phyloP scores from a whole-genome alignment of 2,329 filamentous ascomycete genomes.

The Beauveria medogensis region DNA sequence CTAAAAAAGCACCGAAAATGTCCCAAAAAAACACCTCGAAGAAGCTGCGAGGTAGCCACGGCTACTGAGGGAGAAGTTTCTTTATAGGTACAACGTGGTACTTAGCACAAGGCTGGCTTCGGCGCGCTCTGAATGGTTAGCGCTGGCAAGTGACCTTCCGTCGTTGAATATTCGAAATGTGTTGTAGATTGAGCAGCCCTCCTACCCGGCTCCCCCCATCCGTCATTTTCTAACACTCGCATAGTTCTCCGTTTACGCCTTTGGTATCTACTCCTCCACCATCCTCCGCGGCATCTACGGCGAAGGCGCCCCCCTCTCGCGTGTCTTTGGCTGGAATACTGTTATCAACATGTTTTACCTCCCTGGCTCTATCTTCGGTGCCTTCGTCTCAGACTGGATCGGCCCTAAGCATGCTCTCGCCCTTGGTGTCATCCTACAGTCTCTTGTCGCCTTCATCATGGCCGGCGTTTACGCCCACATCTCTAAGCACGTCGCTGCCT shows the following conservation, averaged over 20 bases:
- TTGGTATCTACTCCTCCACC: conserved; percentile 73
- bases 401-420: conserved; percentile 70
- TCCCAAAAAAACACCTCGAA: no score
- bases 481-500: conserved; percentile 38
- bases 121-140: no score
- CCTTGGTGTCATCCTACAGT: conserved; percentile 63
- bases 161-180: no score
- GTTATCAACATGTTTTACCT: conserved; percentile 86
- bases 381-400: conserved; percentile 67
- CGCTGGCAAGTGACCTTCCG: no score
- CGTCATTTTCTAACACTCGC: neutral
- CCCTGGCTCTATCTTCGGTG: conserved; percentile 71
- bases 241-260: conserved; percentile 72
- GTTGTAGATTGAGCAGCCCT: no score
- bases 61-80: no score
- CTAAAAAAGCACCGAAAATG: no score
- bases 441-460: conserved; percentile 81
- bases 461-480: conserved; percentile 67
- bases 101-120: no score
- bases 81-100: no score
- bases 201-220: neutral
- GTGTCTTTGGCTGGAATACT: conserved; percentile 79
- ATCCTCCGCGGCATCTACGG: conserved; percentile 63
- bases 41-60: no score
- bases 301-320: conserved; percentile 55